Percentiles rank a stretch among this genome's conserved stretches.
These are phyloP conservation scores for Mucor plumbeus DNA, from an alignment of 371 early-diverging fungal genomes.

Conservation along the genomic window DNA sequence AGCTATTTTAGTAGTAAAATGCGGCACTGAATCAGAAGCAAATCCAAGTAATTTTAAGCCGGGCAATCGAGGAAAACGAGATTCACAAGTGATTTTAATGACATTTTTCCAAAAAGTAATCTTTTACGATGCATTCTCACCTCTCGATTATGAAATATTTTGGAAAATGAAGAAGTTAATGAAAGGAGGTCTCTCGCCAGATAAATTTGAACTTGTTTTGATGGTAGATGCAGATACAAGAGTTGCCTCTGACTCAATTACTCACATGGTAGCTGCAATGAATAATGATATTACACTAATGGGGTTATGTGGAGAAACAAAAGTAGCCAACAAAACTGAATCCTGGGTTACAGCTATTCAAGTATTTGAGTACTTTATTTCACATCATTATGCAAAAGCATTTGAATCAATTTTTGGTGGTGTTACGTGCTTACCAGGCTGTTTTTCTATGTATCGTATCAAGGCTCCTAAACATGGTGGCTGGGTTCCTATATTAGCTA, in stretches of 20 bases:
- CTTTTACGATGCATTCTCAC: slow-evolving; percentile 83
- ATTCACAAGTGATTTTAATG: slow-evolving; percentile 94
- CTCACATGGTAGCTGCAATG: slow-evolving; percentile 78
- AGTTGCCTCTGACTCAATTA: slow-evolving; percentile 75
- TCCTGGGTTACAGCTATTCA: slow-evolving; percentile 93
- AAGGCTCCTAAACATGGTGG: slow-evolving; percentile 67
- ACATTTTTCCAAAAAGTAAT: slow-evolving; percentile 85
- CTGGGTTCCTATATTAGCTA: slow-evolving; percentile 78
- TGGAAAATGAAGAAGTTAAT: slow-evolving; percentile 74
- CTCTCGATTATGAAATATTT: slow-evolving; percentile 89
- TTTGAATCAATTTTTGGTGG: slow-evolving; percentile 97
- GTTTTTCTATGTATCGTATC: slow-evolving; percentile 94
- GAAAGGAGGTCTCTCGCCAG: slow-evolving; percentile 63
- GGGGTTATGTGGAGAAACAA: slow-evolving; percentile 89
- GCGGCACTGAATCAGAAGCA: slow-evolving; percentile 75
- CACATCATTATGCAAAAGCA: slow-evolving; percentile 91
- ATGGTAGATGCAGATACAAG: slow-evolving; percentile 96
- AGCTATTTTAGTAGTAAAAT: slow-evolving; percentile 83
- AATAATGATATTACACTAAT: slow-evolving; percentile 80
- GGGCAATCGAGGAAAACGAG: slow-evolving; percentile 95
- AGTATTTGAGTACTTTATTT: slow-evolving; percentile 96
- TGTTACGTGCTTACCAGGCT: slow-evolving; percentile 96
- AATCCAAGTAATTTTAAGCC: slow-evolving; percentile 73
- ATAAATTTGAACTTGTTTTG: slow-evolving; percentile 80
- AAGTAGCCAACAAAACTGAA: slow-evolving; percentile 84